Evolutionary conservation across 73 alveolate species (phyloP).

Genomic region (Paramecium pentaurelia): DNA sequence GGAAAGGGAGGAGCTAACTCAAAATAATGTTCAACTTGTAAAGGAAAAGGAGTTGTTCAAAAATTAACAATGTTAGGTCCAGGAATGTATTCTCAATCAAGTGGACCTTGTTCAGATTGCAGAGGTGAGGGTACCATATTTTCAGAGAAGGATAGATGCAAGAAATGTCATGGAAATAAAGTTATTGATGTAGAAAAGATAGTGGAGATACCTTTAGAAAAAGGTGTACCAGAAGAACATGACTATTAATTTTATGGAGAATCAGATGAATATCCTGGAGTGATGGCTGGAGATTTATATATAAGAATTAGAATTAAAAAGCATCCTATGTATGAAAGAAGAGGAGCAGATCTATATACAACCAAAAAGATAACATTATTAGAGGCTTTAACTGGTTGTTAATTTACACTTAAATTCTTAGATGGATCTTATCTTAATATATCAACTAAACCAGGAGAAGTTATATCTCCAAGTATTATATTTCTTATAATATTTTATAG

Average conservation of each 20-base stretch:
- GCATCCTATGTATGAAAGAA: constrained; percentile 83
- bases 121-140: constrained; percentile 87
- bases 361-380: constrained; percentile 78
- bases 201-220: constrained; percentile 54
- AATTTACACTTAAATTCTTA: constrained; percentile 73
- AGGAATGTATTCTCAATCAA: constrained; percentile 71
- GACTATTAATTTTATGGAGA: constrained; percentile 93
- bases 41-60: constrained; percentile 84
- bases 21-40: constrained; percentile 81
- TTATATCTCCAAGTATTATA: constrained; percentile 74
- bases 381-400: constrained; percentile 89
- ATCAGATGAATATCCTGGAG: constrained; percentile 97
- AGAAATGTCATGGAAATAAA: constrained; percentile 84
- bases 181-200: constrained; percentile 64
- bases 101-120: constrained; percentile 90
- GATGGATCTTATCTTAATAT: constrained; percentile 83
- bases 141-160: constrained; percentile 84
- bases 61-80: constrained; percentile 76
- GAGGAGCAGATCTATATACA: constrained; percentile 90
- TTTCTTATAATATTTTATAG: neutral
- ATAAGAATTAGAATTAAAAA: constrained; percentile 78
- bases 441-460: constrained; percentile 83
- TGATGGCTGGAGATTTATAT: constrained; percentile 95
- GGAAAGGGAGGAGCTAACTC: constrained; percentile 89
- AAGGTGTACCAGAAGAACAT: constrained; percentile 90